phyloP scores from a whole-genome alignment of 1,284 basidiomycete species.

The Leccinum solheimii region DNA sequence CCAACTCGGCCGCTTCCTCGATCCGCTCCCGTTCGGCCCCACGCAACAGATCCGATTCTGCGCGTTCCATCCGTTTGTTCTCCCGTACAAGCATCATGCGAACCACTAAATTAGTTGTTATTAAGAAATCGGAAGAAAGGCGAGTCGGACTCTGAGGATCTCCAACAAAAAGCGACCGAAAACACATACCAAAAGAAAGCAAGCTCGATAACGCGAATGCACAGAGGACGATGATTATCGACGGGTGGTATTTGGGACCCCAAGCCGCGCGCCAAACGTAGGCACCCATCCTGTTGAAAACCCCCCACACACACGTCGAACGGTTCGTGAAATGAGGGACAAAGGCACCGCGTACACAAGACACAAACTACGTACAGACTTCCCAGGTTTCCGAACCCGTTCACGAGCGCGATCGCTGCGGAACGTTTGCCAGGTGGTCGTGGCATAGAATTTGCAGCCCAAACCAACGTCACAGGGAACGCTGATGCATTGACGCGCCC shows the following conservation, averaged over 20 bases:
- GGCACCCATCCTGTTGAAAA: constrained; percentile 45
- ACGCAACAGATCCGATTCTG: constrained; percentile 45
- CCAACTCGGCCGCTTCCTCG: constrained; percentile 50
- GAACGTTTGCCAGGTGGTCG: constrained; percentile 63
- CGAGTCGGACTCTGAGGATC: neutral
- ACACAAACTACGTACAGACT: constrained; percentile 36
- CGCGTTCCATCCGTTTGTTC: constrained; percentile 47
- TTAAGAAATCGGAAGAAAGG: neutral
- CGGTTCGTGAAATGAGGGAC: neutral
- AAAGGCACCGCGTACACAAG: neutral
- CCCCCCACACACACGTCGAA: neutral
- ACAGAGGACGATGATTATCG: constrained; percentile 50
- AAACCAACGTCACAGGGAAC: constrained; percentile 60
- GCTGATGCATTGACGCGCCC: constrained; percentile 34
- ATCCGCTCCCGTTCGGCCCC: constrained; percentile 45
- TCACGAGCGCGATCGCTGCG: constrained; percentile 43
- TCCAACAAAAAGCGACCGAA: neutral
- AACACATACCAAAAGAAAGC: constrained; percentile 40
- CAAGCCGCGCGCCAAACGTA: constrained; percentile 53
- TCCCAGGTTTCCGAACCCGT: constrained; percentile 36
- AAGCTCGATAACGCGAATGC: constrained; percentile 41
- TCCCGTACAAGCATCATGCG: constrained; percentile 46
- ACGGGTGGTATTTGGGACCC: constrained; percentile 52
- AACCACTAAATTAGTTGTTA: constrained; percentile 36
- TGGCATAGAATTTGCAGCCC: constrained; percentile 63